Conservation (phyloP, 352 stramenopile species). For the Blastocystis hominis region DNA sequence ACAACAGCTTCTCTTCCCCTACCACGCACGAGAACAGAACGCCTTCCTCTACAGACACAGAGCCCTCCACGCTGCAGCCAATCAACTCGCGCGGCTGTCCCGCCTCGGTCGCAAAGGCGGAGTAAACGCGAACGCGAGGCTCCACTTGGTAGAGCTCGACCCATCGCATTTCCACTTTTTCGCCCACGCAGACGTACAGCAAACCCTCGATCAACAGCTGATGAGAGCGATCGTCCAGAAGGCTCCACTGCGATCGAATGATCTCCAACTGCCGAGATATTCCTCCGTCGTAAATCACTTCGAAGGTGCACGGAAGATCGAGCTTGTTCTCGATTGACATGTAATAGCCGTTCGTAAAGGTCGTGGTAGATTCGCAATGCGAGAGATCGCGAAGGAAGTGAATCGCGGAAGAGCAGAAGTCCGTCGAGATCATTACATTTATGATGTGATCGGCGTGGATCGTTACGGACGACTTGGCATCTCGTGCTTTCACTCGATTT, state of each 20-base stretch:
- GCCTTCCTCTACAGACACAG: neutral
- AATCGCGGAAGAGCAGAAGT: neutral
- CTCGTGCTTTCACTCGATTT: neutral
- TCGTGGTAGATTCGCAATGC: neutral
- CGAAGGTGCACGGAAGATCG: neutral
- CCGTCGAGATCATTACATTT: slow-evolving; percentile 14
- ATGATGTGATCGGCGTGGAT: neutral
- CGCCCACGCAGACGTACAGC: neutral
- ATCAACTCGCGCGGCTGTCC: neutral
- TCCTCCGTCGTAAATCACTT: slow-evolving; percentile 28
- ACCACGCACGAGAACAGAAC: neutral
- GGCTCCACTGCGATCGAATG: neutral
- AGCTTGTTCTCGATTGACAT: slow-evolving; percentile 38
- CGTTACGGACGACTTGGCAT: neutral
- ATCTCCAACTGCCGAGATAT: neutral
- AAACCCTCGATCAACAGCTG: neutral
- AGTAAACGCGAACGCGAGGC: neutral
- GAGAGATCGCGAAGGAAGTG: neutral
- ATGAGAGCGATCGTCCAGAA: neutral
- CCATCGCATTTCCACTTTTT: neutral
- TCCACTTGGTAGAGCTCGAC: neutral
- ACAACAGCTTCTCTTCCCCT: neutral
- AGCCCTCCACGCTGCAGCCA: neutral
- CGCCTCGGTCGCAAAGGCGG: neutral
- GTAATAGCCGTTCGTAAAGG: slow-evolving; percentile 6